Conservation (phyloP, 257 asterid species). For the Nicotiana benthamiana region DNA sequence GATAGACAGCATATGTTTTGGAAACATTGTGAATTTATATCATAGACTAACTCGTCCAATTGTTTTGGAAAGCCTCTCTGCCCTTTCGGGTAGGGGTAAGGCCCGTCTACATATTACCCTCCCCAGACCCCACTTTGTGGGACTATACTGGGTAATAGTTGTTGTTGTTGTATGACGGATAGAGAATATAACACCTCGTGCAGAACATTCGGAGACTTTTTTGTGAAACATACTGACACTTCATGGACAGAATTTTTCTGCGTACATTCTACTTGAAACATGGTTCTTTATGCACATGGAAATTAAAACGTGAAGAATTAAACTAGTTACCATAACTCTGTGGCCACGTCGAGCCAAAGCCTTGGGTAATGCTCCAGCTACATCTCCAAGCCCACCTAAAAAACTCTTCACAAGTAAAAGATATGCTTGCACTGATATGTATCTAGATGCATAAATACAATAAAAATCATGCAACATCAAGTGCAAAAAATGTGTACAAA, state of each 20-base stretch:
- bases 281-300: neutral
- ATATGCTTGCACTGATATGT: neutral
- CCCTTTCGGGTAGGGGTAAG: too few species aligned
- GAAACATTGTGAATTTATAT: neutral
- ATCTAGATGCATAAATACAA: neutral
- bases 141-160: too few species aligned
- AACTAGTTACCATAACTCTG: constrained; percentile 81
- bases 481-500: neutral
- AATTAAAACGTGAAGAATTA: neutral
- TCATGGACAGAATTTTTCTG: neutral
- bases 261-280: neutral
- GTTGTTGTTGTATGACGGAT: too few species aligned
- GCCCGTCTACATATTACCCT: too few species aligned
- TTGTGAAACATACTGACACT: neutral
- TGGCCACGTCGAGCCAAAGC: constrained; percentile 99
- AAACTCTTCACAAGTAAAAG: constrained; percentile 5
- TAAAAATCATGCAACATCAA: neutral
- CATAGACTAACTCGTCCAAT: neutral
- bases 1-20: neutral
- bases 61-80: neutral
- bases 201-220: neutral
- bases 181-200: neutral
- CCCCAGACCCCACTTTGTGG: too few species aligned
- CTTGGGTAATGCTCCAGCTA: constrained; percentile 98
- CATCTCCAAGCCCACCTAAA: constrained; percentile 99